phyloP scores from a whole-genome alignment of 495 filamentous ascomycete genomes.

The Ramalina intermedia region DNA sequence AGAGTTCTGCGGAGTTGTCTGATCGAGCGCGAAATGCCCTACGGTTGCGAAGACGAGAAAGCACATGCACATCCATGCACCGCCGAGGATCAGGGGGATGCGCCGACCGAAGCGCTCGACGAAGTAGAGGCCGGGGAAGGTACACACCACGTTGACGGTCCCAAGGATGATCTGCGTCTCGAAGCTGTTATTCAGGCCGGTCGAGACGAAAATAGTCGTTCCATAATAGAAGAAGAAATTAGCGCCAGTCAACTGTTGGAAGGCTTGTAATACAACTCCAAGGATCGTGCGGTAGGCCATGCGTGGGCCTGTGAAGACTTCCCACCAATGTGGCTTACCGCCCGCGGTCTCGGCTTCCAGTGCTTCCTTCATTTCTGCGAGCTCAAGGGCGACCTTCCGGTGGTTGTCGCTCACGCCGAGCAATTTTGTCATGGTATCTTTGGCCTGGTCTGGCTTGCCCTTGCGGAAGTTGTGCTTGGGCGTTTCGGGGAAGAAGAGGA shows the following conservation, averaged over 20 bases:
- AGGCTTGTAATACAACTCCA: conserved; percentile 54
- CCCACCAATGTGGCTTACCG: conserved; percentile 41
- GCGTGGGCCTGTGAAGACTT: conserved; percentile 54
- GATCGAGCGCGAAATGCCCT: conserved; percentile 44
- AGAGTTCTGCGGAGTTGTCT: conserved; percentile 30
- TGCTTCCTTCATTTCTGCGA: conserved; percentile 51
- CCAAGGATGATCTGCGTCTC: conserved; percentile 62
- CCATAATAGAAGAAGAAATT: conserved; percentile 82
- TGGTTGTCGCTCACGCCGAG: conserved; percentile 54
- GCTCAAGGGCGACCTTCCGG: conserved; percentile 50
- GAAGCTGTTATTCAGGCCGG: conserved; percentile 53
- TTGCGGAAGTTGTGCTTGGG: conserved; percentile 54
- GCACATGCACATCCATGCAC: conserved; percentile 53
- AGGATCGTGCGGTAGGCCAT: conserved; percentile 61
- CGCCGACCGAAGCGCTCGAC: conserved; percentile 60
- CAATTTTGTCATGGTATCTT: conserved; percentile 51
- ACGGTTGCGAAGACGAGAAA: conserved; percentile 65
- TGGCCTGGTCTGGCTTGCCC: conserved; percentile 51
- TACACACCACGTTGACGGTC: conserved; percentile 59
- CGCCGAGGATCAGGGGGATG: conserved; percentile 49
- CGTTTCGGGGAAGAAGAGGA: conserved; percentile 58
- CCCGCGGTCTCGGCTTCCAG: conserved; percentile 41
- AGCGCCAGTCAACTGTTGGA: conserved; percentile 52
- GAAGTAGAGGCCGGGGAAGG: conserved; percentile 57
- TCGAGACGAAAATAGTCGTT: conserved; percentile 54